Evolutionary conservation across 2,329 filamentous ascomycete genomes (phyloP).

Genomic region (Colletotrichum horii): DNA sequence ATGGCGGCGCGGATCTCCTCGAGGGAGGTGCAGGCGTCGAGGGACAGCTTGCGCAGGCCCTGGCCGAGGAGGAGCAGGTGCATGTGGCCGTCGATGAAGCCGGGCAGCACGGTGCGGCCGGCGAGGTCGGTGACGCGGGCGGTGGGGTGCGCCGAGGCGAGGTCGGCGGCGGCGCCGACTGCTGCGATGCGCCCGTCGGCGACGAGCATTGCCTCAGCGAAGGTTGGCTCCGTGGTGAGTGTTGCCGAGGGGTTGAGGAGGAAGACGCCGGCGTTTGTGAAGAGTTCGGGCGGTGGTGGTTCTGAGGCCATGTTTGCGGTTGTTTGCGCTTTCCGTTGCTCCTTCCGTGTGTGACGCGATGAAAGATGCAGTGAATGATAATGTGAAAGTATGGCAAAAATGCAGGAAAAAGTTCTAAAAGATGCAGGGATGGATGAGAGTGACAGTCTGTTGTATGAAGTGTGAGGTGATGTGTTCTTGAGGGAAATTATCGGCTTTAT

Average conservation of each 20-base stretch:
- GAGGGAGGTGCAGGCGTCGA: conserved; percentile 53
- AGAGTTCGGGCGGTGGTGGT: conserved; percentile 6
- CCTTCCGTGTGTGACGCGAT: background rate
- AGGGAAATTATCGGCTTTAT: background rate
- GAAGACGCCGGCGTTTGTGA: conserved; percentile 23
- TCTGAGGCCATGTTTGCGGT: background rate
- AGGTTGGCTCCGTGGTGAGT: conserved; percentile 18
- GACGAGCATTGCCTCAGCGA: conserved; percentile 23
- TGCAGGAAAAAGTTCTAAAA: too few relatives aligned
- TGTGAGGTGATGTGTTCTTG: background rate
- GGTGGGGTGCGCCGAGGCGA: background rate
- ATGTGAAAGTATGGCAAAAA: background rate
- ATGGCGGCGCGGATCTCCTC: conserved; percentile 55
- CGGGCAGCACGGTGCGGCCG: conserved; percentile 50
- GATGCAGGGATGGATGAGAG: background rate
- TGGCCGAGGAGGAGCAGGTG: conserved; percentile 61
- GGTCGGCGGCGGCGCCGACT: conserved; percentile 10
- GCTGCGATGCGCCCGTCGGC: conserved; percentile 16
- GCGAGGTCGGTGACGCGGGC: conserved; percentile 19
- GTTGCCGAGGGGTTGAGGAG: conserved; percentile 8
- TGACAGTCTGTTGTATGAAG: background rate
- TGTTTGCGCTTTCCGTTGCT: background rate
- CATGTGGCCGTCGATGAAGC: conserved; percentile 64
- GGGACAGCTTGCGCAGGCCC: conserved; percentile 53
- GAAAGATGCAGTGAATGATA: background rate